Evolutionary conservation across 169 alveolate genomes (phyloP), one percentile per base, ranked within the genome.

Genomic region (Plasmodium coatneyi): DNA sequence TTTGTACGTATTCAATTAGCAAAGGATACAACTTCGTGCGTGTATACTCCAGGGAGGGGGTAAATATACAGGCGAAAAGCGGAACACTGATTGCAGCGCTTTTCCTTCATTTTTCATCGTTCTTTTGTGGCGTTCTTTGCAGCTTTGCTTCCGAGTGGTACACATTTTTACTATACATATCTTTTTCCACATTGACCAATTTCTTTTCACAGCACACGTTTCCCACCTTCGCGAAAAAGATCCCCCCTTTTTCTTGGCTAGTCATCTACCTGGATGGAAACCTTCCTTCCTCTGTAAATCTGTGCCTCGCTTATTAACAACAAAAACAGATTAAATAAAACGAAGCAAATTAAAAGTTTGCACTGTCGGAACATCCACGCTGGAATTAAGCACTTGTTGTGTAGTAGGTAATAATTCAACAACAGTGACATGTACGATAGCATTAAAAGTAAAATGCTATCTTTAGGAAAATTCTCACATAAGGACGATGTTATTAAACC

Each of bases 221-320:
- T 22, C 36, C 25, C 49, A 36, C 28, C 30, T 76, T 76, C 12
- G 34, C 49, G 22, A 28, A 28, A 36, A 76, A 76, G 19, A n/a
- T 28, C 3, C 9, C 49, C 22, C 49, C 49, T 28, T 80, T 10
- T 30, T 36, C 16, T 10, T 30, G 60, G 32, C 32, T 39, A 56
- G 22, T 89, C 60, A 56, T 79, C 90, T 14, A 90, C 87, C 6
- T 90, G 41, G 25, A 90, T 80, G 52, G 91, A 80, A 30, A 90
- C 74, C 39, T 76, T 70, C 36, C 95, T 41, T 0, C 95, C 95
- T 30, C 60, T 80, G 36, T 90, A 90, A 22, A 90, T 39, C 83
- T 90, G 95, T 9, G 95, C 95, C 56, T 90, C 95, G 56, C 95
- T 90, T 90, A 90, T 28, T 71, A 90, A 30, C 46, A 90, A 41